Conservation (phyloP, 2,329 filamentous ascomycete species). For the Fusarium circinatum region DNA sequence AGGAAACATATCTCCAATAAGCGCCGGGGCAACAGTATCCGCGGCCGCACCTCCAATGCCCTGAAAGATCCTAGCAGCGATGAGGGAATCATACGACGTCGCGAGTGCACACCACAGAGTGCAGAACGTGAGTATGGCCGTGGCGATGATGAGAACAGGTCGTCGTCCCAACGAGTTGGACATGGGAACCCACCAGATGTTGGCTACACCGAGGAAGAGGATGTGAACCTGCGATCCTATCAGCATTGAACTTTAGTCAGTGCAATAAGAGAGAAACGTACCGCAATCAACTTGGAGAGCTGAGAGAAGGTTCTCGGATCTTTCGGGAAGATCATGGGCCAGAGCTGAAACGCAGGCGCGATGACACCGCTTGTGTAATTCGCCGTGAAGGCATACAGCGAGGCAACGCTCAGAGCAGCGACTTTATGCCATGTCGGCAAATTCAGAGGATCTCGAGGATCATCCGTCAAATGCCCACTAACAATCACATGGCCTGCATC, state of each 20-base stretch:
- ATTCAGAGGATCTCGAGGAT: conserved; percentile 52
- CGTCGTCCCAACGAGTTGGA: conserved; percentile 50
- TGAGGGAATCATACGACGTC: conserved; percentile 36
- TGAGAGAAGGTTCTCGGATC: conserved; percentile 40
- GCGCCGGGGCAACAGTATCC: conserved; percentile 48
- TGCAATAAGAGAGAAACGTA: not conserved
- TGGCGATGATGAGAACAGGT: conserved; percentile 45
- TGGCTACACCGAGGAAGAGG: conserved; percentile 48
- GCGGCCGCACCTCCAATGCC: conserved; percentile 48
- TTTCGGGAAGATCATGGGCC: conserved; percentile 45
- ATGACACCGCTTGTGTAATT: conserved; percentile 49
- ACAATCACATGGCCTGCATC: not conserved
- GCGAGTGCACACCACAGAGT: conserved; percentile 44
- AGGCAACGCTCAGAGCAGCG: conserved; percentile 40
- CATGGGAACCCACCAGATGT: conserved; percentile 52
- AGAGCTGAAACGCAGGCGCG: conserved; percentile 47
- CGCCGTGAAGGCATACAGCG: conserved; percentile 48
- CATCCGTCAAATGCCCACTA: conserved; percentile 1
- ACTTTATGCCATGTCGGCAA: conserved; percentile 48
- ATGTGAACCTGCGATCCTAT: conserved; percentile 44
- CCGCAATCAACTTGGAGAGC: conserved; percentile 47
- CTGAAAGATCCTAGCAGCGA: conserved; percentile 48
- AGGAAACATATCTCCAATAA: conserved; percentile 52
- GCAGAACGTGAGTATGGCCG: conserved; percentile 42
- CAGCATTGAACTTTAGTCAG: not conserved